These are phyloP conservation scores for Starmerella sirachaensis DNA, from an alignment of 805 yeast genomes.

Conservation along the genomic window DNA sequence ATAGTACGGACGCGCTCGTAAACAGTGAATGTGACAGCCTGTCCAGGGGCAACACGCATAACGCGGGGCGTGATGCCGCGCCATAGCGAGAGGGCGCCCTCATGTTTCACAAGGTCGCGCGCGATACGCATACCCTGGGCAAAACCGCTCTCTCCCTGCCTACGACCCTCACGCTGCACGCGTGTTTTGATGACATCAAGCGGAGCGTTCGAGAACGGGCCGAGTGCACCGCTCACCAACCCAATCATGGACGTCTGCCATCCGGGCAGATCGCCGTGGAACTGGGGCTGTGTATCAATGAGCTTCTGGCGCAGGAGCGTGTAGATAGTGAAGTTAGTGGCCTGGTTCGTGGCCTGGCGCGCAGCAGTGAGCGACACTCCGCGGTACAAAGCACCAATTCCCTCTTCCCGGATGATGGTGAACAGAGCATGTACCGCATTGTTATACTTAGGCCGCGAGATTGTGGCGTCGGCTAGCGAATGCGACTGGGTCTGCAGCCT, in stretches of 20 bases:
- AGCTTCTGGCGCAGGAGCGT: slow-evolving; percentile 66
- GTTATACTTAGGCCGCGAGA: slow-evolving; percentile 67
- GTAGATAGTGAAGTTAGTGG: slow-evolving; percentile 90
- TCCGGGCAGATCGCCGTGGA: slow-evolving; percentile 61
- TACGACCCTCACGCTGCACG: slow-evolving; percentile 77
- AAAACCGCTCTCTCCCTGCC: slow-evolving; percentile 51
- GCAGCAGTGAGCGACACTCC: slow-evolving; percentile 95
- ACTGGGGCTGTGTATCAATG: slow-evolving; percentile 38
- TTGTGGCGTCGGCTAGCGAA: slow-evolving; percentile 72
- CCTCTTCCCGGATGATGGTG: slow-evolving; percentile 80
- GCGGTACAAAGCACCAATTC: slow-evolving; percentile 74
- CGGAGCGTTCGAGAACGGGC: slow-evolving; percentile 96
- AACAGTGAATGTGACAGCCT: slow-evolving; percentile 95
- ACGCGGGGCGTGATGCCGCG: slow-evolving; percentile 98
- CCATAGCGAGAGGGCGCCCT: slow-evolving; percentile 79
- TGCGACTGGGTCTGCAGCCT: slow-evolving; percentile 92
- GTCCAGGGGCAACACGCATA: slow-evolving; percentile 99
- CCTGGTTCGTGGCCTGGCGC: slow-evolving; percentile 96
- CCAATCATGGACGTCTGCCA: slow-evolving; percentile 94
- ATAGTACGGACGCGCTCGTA: slow-evolving; percentile 74
- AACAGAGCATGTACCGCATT: slow-evolving; percentile 87
- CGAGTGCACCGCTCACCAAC: slow-evolving; percentile 87
- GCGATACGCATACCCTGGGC: slow-evolving; percentile 74
- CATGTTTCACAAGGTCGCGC: slow-evolving; percentile 68
- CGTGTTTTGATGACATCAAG: slow-evolving; percentile 94